Evolutionary conservation across 192 early-diverging fungal species (phyloP), one percentile per base, ranked within the genome.

Genomic region (Backusella tarrabulga): DNA sequence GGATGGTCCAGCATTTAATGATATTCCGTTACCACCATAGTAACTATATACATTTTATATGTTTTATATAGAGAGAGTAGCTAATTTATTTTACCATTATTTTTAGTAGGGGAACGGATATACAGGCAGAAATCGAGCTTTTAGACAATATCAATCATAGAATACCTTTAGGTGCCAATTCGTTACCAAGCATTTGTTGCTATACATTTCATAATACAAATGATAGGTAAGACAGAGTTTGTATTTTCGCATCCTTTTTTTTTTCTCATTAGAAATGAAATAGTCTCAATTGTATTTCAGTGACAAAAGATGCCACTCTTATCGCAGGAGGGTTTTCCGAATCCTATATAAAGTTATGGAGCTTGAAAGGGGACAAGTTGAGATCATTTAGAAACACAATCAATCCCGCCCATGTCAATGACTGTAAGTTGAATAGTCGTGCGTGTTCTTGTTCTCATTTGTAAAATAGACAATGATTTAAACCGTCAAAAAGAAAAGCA

Each of bases 191-290:
- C 26, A 90, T 99, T 40, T 97, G 96, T 84, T 95, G 92, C 78
- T 99, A 95, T 83, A 99, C 97, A 26, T 93, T 99, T 79, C 96
- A 97, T 82, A 99, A 99, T 82, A 93, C 95, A 17, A 85, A 92
- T 82, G 90, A 92, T 83, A 85, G 76, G 85, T 87, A 81, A 50
- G 40, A 63, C 26, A 63, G 2, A 23, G n/a, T 3, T 1, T 2
- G n/a, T 21, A 8, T 21, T 11, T 4, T 60, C 54, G 0, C 4
- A 21, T 52, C n/a, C n/a, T 50, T 50, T 60, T 11, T 11, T 2
- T 8, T 50, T 50, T 50, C 46, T 50, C 17, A 44, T 50, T 67
- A 67, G 26, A 32, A 34, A 21, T 14, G 21, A 12, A 29, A 54
- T 74, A 92, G 90, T 56, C 81, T 99, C 77, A 99, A 93, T 72